phyloP scores from a whole-genome alignment of 805 yeast species.

The Clavispora phyllophila region DNA sequence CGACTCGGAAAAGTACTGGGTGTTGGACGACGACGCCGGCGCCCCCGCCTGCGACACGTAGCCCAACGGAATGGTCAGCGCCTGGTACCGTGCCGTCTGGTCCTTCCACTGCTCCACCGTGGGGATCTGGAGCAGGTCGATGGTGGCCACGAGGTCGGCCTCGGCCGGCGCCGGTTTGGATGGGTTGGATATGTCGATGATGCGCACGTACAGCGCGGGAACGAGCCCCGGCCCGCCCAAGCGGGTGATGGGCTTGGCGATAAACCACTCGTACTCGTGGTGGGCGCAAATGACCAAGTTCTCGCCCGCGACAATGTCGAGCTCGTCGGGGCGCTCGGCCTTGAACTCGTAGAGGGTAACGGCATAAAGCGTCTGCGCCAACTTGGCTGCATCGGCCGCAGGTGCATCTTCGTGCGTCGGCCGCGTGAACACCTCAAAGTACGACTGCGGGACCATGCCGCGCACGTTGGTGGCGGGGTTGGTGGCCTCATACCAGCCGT shows the following conservation, averaged over 20 bases:
- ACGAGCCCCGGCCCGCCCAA: constrained; percentile 97
- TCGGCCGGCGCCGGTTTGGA: constrained; percentile 31
- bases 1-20: constrained; percentile 32
- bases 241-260: constrained; percentile 92
- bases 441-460: constrained; percentile 84
- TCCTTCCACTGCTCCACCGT: constrained; percentile 95
- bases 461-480: constrained; percentile 73
- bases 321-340: constrained; percentile 82
- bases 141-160: constrained; percentile 45
- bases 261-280: constrained; percentile 95
- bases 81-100: constrained; percentile 86
- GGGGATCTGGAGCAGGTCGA: constrained; percentile 69
- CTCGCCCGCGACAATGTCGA: constrained; percentile 81
- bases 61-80: constrained; percentile 75
- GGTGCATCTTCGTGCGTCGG: constrained; percentile 9
- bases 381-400: constrained; percentile 8
- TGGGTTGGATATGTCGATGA: constrained; percentile 63
- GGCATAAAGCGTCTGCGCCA: constrained; percentile 63
- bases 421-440: constrained; percentile 73
- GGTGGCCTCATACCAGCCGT: constrained; percentile 82
- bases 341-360: constrained; percentile 79
- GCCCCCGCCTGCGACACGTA: constrained; percentile 26
- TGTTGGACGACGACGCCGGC: constrained; percentile 29
- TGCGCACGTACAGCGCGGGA: constrained; percentile 84
- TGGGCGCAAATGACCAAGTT: constrained; percentile 92